These are phyloP conservation scores for Fraxinus latifolia DNA, from an alignment of 305 asterid species.

Conservation along the genomic window DNA sequence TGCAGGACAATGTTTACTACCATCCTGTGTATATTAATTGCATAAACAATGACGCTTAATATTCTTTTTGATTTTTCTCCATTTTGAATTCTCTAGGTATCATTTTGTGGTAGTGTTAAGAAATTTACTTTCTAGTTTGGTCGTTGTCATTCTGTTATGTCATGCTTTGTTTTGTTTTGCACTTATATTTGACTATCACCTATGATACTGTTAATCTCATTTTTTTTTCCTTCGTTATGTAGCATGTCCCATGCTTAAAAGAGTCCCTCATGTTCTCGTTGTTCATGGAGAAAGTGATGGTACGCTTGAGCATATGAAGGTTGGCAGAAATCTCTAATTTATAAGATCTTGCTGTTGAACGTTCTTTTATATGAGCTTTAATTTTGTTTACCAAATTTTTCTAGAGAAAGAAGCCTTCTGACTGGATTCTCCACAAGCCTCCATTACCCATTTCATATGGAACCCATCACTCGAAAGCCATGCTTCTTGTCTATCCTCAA, in stretches of 20 bases:
- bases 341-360: conserved; percentile 25
- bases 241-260: conserved; percentile 77
- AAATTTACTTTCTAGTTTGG: neutral
- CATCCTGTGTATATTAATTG: neutral
- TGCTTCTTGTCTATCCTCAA: conserved; percentile 88
- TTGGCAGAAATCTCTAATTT: conserved; percentile 20
- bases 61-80: neutral
- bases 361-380: conserved; percentile 26
- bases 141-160: neutral
- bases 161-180: neutral
- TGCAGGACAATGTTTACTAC: neutral
- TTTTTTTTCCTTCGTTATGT: conserved; percentile 22
- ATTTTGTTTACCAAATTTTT: conserved; percentile 33
- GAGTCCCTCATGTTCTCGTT: conserved; percentile 68
- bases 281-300: conserved; percentile 96
- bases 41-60: neutral
- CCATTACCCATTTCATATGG: conserved; percentile 96
- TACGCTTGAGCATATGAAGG: conserved; percentile 84
- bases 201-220: conserved; percentile 2
- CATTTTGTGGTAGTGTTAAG: neutral
- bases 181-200: neutral
- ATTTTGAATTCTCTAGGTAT: neutral
- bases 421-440: conserved; percentile 96
- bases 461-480: conserved; percentile 97
- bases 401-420: conserved; percentile 70